Percentiles rank a stretch among this genome's conserved stretches.
These are phyloP conservation scores for Phytophthora rubi DNA, from an alignment of 352 stramenopile genomes.

Conservation along the genomic window DNA sequence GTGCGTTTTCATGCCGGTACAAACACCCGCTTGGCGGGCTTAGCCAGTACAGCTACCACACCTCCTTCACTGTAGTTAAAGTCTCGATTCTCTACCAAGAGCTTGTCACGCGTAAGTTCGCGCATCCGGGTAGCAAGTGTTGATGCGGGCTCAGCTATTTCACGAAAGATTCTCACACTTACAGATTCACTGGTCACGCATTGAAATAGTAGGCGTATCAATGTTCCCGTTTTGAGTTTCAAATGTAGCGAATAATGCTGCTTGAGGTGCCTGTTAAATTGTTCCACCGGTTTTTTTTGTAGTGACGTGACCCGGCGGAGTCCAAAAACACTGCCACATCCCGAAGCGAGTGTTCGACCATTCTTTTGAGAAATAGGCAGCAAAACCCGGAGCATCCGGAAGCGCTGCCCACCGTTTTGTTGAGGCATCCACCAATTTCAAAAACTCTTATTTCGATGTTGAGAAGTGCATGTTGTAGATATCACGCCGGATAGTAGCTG, in stretches of 20 bases:
- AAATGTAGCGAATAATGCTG: background rate
- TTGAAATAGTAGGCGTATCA: background rate
- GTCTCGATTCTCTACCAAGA: background rate
- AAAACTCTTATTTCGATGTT: background rate
- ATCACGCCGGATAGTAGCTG: background rate
- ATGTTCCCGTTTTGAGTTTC: background rate
- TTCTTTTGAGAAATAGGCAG: background rate
- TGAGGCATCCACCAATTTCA: background rate
- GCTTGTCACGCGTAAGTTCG: background rate
- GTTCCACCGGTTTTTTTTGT: background rate
- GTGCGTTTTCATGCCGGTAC: too few relatives aligned
- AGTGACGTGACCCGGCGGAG: background rate
- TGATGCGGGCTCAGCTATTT: background rate
- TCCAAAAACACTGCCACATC: background rate
- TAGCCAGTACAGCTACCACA: background rate
- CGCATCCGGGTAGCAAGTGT: conserved; percentile 1
- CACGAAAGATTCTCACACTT: background rate
- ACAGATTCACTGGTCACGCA: conserved; percentile 1
- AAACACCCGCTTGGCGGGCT: too few relatives aligned
- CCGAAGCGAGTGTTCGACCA: background rate
- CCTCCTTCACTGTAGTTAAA: background rate
- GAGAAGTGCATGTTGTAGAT: background rate
- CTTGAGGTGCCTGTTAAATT: background rate
- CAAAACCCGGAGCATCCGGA: background rate
- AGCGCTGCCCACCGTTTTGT: background rate